These are phyloP conservation scores for Pleurotus pulmonarius DNA, from an alignment of 768 basidiomycete genomes.

Conservation along the genomic window DNA sequence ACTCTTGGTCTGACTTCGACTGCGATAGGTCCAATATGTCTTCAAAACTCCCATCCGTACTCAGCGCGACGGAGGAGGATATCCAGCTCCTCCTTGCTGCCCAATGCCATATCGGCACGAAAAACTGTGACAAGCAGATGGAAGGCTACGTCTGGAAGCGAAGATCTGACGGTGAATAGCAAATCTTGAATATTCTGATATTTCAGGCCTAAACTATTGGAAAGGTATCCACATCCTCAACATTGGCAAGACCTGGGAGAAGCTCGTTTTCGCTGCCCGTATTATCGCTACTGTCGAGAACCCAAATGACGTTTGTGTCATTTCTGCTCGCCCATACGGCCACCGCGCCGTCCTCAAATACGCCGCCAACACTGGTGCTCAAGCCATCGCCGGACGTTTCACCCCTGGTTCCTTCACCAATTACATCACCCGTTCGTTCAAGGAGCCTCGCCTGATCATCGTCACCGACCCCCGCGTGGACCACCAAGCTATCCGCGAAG, in stretches of 20 bases:
- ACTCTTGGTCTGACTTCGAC: conserved; percentile 10
- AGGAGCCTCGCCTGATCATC: conserved; percentile 97
- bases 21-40: conserved; percentile 48
- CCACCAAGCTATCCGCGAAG: conserved; percentile 99
- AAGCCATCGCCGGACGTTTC: conserved; percentile 98
- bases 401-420: conserved; percentile 99
- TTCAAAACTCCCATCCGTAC: conserved; percentile 91
- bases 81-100: conserved; percentile 93
- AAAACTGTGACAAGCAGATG: conserved; percentile 99
- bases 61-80: conserved; percentile 96
- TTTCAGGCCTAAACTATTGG: conserved; percentile 14
- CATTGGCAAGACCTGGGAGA: conserved; percentile 99
- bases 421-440: conserved; percentile 99
- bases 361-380: conserved; percentile 96
- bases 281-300: conserved; percentile 97
- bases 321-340: conserved; percentile 97
- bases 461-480: conserved; percentile 99
- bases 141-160: conserved; percentile 97
- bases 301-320: conserved; percentile 96
- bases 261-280: conserved; percentile 96
- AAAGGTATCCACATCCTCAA: conserved; percentile 94
- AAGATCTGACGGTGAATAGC: conserved; percentile 81
- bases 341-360: conserved; percentile 99
- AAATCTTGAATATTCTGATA: not conserved
- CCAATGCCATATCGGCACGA: conserved; percentile 94